Conservation (phyloP, 768 basidiomycete genomes). For the Boletus edulis region DNA sequence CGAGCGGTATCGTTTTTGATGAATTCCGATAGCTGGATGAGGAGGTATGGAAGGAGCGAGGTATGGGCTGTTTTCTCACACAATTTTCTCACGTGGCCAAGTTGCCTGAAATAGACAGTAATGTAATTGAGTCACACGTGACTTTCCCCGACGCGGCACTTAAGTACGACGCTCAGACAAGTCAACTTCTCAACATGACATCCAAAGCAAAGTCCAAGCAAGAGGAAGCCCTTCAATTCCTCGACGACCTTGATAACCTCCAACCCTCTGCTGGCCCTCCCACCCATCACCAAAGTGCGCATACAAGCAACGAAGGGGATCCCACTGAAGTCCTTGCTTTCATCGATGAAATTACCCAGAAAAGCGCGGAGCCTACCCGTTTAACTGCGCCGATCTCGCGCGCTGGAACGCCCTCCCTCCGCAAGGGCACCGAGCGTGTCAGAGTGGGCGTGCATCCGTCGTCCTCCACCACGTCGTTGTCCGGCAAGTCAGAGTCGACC, state of each 20-base stretch:
- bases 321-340: slow-evolving; percentile 86
- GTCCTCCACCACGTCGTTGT: slow-evolving; percentile 45
- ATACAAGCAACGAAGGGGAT: slow-evolving; percentile 53
- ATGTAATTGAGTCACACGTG: slow-evolving; percentile 11
- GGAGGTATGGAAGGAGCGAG: too few relatives aligned
- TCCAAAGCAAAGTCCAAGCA: slow-evolving; percentile 70
- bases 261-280: slow-evolving; percentile 38
- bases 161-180: slow-evolving; percentile 1
- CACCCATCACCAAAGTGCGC: slow-evolving; percentile 21
- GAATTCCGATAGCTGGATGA: too few relatives aligned
- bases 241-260: slow-evolving; percentile 91
- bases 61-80: too few relatives aligned
- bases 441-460: slow-evolving; percentile 51
- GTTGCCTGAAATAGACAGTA: too few relatives aligned
- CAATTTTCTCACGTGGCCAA: too few relatives aligned
- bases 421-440: slow-evolving; percentile 77
- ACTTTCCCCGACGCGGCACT: slow-evolving; percentile 3
- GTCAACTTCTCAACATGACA: slow-evolving; percentile 27
- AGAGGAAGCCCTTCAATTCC: slow-evolving; percentile 87
- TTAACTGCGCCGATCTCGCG: slow-evolving; percentile 54
- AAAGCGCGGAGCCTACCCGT: slow-evolving; percentile 76
- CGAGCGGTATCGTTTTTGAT: too few relatives aligned
- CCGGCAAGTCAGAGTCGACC: slow-evolving; percentile 24
- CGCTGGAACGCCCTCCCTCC: slow-evolving; percentile 65
- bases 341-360: slow-evolving; percentile 93